Conservation (phyloP, 139 green algal species). For the Medakamo hakoo region DNA sequence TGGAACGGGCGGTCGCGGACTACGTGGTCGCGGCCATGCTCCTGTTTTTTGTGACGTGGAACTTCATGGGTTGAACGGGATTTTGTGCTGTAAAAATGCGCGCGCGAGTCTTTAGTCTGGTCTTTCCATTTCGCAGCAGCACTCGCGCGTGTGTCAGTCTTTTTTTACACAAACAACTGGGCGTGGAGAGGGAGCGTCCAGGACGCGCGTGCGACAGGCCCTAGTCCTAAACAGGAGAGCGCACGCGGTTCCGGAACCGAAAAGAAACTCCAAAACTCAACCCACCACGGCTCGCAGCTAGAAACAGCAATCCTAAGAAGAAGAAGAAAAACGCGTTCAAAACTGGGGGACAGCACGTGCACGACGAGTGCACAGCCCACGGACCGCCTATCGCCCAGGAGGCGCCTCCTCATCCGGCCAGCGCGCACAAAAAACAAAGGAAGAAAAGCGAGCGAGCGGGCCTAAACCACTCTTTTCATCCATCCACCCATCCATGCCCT, state of each 20-base stretch:
- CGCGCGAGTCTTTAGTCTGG: too few relatives aligned
- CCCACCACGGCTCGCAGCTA: too few relatives aligned
- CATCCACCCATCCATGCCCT: not conserved
- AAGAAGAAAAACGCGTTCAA: not conserved
- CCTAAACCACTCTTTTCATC: too few relatives aligned
- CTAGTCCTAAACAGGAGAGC: not conserved
- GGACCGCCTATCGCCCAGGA: not conserved
- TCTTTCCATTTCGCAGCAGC: too few relatives aligned
- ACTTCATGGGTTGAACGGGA: conserved; percentile 56
- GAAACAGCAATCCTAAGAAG: too few relatives aligned
- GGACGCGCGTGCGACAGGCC: too few relatives aligned
- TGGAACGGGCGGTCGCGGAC: conserved; percentile 57
- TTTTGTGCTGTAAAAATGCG: conserved; percentile 5
- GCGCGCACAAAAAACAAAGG: not conserved
- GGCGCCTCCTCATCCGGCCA: not conserved
- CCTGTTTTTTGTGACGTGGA: conserved; percentile 49
- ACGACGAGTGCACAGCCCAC: not conserved
- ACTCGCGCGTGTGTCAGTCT: not conserved
- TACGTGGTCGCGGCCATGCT: conserved; percentile 49
- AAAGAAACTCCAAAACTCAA: too few relatives aligned
- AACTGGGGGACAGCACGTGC: not conserved
- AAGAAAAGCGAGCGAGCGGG: too few relatives aligned
- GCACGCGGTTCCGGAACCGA: too few relatives aligned
- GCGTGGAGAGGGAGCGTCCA: too few relatives aligned
- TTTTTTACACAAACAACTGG: not conserved